Percentiles rank a stretch among this genome's conserved stretches.
phyloP scores from a whole-genome alignment of 441 rosid genomes.

The Eruca vesicaria region DNA sequence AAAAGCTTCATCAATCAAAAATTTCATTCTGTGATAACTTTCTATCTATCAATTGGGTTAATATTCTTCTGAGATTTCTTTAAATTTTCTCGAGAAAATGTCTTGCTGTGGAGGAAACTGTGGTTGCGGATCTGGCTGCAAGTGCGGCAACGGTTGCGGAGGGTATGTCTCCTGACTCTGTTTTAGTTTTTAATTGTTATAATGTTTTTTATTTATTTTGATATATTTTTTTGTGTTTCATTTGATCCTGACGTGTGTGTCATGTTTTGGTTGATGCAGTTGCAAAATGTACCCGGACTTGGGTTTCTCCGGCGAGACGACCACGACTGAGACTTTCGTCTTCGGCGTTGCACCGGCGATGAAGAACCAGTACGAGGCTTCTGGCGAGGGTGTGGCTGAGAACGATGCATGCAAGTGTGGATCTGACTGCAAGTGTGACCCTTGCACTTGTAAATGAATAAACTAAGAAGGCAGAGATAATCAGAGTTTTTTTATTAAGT shows the following conservation, averaged over 20 bases:
- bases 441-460: constrained; percentile 45
- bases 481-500: neutral
- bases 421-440: constrained; percentile 52
- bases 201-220: too few species aligned
- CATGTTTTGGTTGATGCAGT: neutral
- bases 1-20: neutral
- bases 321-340: constrained; percentile 40
- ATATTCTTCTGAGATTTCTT: neutral
- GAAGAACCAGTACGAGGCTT: constrained; percentile 41
- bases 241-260: neutral
- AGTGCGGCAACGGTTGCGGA: constrained; percentile 40
- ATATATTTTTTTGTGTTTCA: neutral
- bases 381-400: constrained; percentile 33
- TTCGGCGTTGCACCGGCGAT: constrained; percentile 50
- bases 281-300: constrained; percentile 40
- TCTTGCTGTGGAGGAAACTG: constrained; percentile 42
- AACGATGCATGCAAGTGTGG: constrained; percentile 66
- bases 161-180: constrained; percentile 25
- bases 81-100: constrained; percentile 23
- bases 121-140: constrained; percentile 42
- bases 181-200: neutral
- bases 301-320: constrained; percentile 38
- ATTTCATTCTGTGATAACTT: constrained; percentile 4
- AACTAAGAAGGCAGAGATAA: constrained; percentile 13
- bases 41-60: neutral